Conservation (phyloP, 495 filamentous ascomycete species). For the Chaetomium tenue region DNA sequence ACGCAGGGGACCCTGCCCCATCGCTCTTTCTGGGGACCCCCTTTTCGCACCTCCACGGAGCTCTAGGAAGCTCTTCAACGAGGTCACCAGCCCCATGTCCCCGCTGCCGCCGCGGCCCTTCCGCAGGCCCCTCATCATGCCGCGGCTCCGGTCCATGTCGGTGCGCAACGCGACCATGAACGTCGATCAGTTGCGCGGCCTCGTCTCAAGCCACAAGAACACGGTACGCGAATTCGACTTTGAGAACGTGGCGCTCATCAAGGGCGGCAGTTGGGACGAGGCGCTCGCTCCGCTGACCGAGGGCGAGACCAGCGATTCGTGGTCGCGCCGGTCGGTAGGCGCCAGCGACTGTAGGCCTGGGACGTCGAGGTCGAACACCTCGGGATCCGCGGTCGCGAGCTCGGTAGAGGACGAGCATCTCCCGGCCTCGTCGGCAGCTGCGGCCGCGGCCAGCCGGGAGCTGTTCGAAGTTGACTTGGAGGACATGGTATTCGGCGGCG, state of each 20-base stretch:
- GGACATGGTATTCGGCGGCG: conserved; percentile 35
- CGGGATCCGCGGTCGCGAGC: conserved; percentile 27
- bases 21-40: conserved; percentile 62
- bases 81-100: conserved; percentile 55
- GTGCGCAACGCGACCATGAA: conserved; percentile 66
- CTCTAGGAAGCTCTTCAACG: conserved; percentile 52
- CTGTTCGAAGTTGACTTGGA: conserved; percentile 46
- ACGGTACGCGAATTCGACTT: conserved; percentile 70
- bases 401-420: conserved; percentile 33
- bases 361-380: conserved; percentile 30
- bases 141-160: conserved; percentile 58
- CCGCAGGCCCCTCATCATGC: conserved; percentile 54
- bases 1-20: conserved; percentile 61
- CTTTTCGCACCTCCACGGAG: conserved; percentile 54
- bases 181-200: conserved; percentile 60
- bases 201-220: conserved; percentile 59
- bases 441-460: conserved; percentile 42
- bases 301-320: conserved; percentile 33
- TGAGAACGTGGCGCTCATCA: conserved; percentile 62
- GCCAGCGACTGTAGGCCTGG: conserved; percentile 27
- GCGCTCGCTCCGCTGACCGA: conserved; percentile 64
- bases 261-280: conserved; percentile 68
- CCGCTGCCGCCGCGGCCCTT: conserved; percentile 46
- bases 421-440: conserved; percentile 43
- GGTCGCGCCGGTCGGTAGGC: conserved; percentile 42